These are phyloP conservation scores for Aspergillus wentii DNA, from an alignment of 495 filamentous ascomycete species.

Conservation along the genomic window DNA sequence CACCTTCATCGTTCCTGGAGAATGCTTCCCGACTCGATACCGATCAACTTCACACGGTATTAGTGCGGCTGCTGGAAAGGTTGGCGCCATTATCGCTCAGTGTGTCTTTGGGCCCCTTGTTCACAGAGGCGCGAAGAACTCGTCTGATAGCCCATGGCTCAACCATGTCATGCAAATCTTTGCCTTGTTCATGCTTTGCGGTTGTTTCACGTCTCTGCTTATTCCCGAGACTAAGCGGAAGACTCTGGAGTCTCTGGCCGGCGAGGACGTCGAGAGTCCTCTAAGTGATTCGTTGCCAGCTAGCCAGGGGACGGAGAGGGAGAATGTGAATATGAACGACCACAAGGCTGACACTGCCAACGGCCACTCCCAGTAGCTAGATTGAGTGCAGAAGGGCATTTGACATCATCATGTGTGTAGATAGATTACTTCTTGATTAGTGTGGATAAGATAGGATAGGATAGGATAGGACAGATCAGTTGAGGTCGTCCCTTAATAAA, in stretches of 20 bases:
- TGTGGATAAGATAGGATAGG: too few relatives aligned
- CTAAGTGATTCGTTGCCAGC: too few relatives aligned
- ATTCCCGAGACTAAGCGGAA: conserved; percentile 75
- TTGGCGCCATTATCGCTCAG: conserved; percentile 61
- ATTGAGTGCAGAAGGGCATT: too few relatives aligned
- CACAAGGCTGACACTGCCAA: too few relatives aligned
- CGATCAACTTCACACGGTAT: conserved; percentile 81
- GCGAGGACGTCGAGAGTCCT: conserved; percentile 15
- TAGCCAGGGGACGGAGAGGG: too few relatives aligned
- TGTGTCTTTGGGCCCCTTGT: conserved; percentile 47
- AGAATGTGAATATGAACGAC: too few relatives aligned
- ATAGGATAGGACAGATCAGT: too few relatives aligned
- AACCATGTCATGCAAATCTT: conserved; percentile 80
- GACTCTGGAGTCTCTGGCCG: conserved; percentile 56
- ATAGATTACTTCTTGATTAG: too few relatives aligned
- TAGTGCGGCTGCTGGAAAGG: conserved; percentile 76
- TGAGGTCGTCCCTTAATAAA: too few relatives aligned
- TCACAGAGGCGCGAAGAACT: conserved; percentile 29
- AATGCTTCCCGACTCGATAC: conserved; percentile 86
- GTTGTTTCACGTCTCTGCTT: conserved; percentile 57
- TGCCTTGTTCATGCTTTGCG: conserved; percentile 74
- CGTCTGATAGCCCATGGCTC: conserved; percentile 56
- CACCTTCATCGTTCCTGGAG: conserved; percentile 86
- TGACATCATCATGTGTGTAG: too few relatives aligned
- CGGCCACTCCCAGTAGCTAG: too few relatives aligned